Evolutionary conservation across 2,329 filamentous ascomycete species (phyloP).

Genomic region (Mycosphaerella sp.): DNA sequence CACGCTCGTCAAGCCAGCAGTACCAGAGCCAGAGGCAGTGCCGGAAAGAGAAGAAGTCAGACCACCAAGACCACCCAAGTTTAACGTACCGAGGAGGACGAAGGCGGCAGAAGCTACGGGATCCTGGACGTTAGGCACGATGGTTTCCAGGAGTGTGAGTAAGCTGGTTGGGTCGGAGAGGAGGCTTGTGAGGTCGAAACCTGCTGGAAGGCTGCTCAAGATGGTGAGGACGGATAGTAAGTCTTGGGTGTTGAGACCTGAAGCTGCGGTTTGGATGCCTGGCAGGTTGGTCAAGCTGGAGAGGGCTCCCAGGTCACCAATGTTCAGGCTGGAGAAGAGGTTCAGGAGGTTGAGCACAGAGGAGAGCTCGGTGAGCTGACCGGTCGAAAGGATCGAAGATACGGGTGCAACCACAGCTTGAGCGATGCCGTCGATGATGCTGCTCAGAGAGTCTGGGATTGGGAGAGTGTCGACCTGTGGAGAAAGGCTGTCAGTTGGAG

Average conservation of each 20-base stretch:
- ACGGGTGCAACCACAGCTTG: conserved; percentile 7
- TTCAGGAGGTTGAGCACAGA: conserved; percentile 14
- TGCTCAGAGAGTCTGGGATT: conserved; percentile 8
- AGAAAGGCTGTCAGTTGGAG: neutral
- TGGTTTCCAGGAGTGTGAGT: conserved; percentile 2
- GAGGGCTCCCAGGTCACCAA: conserved; percentile 13
- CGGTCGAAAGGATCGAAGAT: conserved; percentile 6
- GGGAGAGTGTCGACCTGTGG: conserved; percentile 11
- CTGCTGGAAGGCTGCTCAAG: neutral
- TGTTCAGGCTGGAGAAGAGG: conserved; percentile 13
- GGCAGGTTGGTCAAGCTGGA: conserved; percentile 13
- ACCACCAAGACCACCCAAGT: conserved; percentile 2
- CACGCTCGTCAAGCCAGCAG: neutral
- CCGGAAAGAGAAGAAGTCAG: neutral
- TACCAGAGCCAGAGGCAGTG: neutral
- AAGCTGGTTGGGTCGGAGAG: conserved; percentile 11
- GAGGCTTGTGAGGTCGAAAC: neutral
- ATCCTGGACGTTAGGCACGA: conserved; percentile 5
- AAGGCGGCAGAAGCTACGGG: conserved; percentile 7
- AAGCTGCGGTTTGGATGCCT: conserved; percentile 11
- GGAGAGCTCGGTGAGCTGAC: conserved; percentile 9
- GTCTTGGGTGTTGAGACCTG: conserved; percentile 11
- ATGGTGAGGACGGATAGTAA: conserved; percentile 12
- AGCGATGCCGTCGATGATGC: conserved; percentile 9
- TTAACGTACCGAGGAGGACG: conserved; percentile 11